These are phyloP conservation scores for Kokia cookei DNA, from an alignment of 441 rosid genomes.

Conservation along the genomic window DNA sequence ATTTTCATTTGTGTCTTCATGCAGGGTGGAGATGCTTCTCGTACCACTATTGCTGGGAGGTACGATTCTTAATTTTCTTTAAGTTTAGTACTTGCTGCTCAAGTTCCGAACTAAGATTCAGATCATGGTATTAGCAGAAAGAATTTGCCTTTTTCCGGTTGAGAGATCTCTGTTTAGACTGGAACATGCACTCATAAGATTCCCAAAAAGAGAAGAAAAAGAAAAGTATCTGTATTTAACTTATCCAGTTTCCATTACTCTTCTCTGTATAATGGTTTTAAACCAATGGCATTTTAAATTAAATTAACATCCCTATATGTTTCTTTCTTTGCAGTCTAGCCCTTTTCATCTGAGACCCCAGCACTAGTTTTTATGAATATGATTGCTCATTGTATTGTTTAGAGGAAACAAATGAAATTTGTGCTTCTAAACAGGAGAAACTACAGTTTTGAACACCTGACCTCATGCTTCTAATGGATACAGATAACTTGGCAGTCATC, in stretches of 20 bases:
- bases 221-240: neutral
- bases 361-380: no score
- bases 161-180: neutral
- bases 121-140: neutral
- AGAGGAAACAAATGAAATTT: no score
- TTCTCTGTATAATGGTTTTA: neutral
- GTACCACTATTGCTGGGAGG: slow-evolving; percentile 25
- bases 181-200: neutral
- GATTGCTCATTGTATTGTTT: no score
- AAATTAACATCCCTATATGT: neutral
- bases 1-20: neutral
- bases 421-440: no score
- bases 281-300: neutral
- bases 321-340: no score
- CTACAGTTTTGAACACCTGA: no score
- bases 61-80: slow-evolving; percentile 7
- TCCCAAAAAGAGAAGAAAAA: neutral
- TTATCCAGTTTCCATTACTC: neutral
- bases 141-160: neutral
- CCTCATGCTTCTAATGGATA: neutral
- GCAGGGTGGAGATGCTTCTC: slow-evolving; percentile 26
- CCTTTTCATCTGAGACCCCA: no score
- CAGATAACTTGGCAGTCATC: neutral
- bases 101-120: neutral
- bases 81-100: neutral